Evolutionary conservation across 2,329 filamentous ascomycete genomes (phyloP), one percentile per base, ranked within the genome.

Genomic region (Penicillium sclerotiorum): DNA sequence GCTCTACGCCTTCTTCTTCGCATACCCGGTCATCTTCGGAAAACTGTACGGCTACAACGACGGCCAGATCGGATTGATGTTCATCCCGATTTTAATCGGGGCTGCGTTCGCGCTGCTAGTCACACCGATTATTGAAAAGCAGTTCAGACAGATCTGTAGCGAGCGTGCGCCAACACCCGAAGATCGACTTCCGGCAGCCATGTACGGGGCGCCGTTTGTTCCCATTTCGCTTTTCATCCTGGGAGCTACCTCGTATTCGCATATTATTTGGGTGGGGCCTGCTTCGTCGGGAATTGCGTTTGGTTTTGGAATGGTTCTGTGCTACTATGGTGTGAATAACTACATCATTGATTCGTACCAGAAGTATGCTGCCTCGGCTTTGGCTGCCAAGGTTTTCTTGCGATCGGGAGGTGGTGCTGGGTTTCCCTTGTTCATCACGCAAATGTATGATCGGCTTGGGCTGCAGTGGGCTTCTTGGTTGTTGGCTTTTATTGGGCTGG

Each of bases 291-390:
- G 86, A 8, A 80, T 85, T 62, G 79, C 82, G 6, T 83, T 90
- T 40, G 86, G 86, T n/a, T 89, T 89, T 61, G 87, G 87, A 52
- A 89, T 90, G 77, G 88, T 90, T 66, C 88, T 90, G 73, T 78
- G 89, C 20, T 90, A 89, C 78, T 89, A 89, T 72, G 76, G 84
- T 5, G 83, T 84, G 60, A 87, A 86, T 70, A 87, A 87, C 76
- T 87, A 88, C 65, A 80, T 91, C 9, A 85, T 91, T 47, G 88
- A 92, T 58, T 82, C 66, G 36, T 77, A 75, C 47, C 69, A 71
- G 25, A 57, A 62, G 45, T 76, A 72, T 50, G 71, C 72, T 0
- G 75, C 75, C 0, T 70, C 65, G 6, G 73, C 74, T 1, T 58
- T 77, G 13, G 74, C 73, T 1, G 73, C 74, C 1, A 77, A 76